These are phyloP conservation scores for Xylaria sp. DNA, from an alignment of 2,329 filamentous ascomycete species.

Conservation along the genomic window DNA sequence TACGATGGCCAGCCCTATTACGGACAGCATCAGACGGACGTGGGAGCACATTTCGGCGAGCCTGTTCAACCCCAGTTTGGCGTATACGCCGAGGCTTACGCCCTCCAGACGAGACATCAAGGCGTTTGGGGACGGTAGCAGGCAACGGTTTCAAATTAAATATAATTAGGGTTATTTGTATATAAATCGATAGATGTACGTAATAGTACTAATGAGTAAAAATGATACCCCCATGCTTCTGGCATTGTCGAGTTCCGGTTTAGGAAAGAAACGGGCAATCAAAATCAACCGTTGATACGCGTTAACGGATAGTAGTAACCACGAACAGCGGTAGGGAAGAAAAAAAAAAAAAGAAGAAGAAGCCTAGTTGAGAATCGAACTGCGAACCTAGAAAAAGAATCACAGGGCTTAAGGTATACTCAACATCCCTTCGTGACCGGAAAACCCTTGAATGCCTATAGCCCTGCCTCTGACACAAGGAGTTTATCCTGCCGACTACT, in stretches of 20 bases:
- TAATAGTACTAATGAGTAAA: slow-evolving; percentile 10
- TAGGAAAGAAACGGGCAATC: not conserved
- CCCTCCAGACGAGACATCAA: slow-evolving; percentile 27
- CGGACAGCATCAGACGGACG: not conserved
- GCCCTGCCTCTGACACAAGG: slow-evolving; percentile 2
- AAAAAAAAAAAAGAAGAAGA: not conserved
- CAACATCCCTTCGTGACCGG: slow-evolving; percentile 1
- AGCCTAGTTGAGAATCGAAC: not conserved
- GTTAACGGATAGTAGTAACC: not conserved
- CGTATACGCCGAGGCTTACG: slow-evolving; percentile 30
- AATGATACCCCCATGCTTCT: slow-evolving; percentile 28
- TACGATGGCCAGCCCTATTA: slow-evolving; percentile 7
- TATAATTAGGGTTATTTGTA: not conserved
- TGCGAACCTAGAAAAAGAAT: not conserved
- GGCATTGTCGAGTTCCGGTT: slow-evolving; percentile 4
- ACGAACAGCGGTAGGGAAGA: not conserved
- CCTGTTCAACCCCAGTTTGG: slow-evolving; percentile 23
- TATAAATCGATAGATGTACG: slow-evolving; percentile 8
- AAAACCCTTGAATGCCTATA: slow-evolving; percentile 8
- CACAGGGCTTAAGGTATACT: slow-evolving; percentile 4
- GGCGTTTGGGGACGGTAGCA: slow-evolving; percentile 26
- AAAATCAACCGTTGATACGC: not conserved
- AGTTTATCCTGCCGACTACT: slow-evolving; percentile 4
- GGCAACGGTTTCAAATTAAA: too few species aligned
- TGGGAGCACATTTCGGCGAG: slow-evolving; percentile 8